Conservation (phyloP, 768 basidiomycete genomes). For the Dacryopinax spathularia region DNA sequence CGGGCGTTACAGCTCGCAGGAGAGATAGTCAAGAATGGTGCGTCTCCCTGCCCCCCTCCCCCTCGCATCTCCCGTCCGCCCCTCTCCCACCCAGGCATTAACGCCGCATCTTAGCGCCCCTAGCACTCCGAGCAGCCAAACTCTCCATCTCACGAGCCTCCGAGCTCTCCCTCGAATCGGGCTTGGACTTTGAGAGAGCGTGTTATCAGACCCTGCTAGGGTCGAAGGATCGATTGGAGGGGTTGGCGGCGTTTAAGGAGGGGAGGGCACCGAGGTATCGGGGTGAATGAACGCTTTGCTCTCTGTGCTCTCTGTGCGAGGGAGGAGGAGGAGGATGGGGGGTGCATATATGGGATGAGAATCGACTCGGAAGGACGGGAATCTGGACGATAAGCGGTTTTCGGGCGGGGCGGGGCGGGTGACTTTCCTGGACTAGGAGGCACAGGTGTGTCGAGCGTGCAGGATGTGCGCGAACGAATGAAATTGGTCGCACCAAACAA, state of each 20-base stretch:
- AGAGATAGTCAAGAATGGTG: conserved; percentile 29
- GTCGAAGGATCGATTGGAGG: conserved; percentile 66
- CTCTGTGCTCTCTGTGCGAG: not conserved
- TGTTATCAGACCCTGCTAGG: conserved; percentile 69
- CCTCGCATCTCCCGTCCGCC: not conserved
- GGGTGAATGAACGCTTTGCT: conserved; percentile 49
- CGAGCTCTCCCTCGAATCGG: conserved; percentile 70
- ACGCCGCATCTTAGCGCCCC: conserved; percentile 48
- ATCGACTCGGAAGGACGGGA: too few species aligned
- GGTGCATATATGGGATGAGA: too few species aligned
- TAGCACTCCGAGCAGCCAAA: conserved; percentile 80
- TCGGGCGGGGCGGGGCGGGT: too few species aligned
- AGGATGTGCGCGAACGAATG: too few species aligned
- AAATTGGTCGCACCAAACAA: too few species aligned
- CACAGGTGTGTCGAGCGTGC: too few species aligned
- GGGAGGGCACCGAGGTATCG: conserved; percentile 66
- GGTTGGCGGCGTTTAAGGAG: conserved; percentile 71
- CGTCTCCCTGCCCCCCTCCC: conserved; percentile 43
- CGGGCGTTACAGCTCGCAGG: conserved; percentile 56
- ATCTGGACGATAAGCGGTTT: too few species aligned
- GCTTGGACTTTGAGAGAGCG: conserved; percentile 83
- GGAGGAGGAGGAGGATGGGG: not conserved
- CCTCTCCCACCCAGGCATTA: not conserved
- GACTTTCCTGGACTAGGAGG: too few species aligned
- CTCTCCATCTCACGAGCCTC: conserved; percentile 65